These are phyloP conservation scores for Phaeomoniella chlamydospora DNA, from an alignment of 2,329 filamentous ascomycete genomes.

Conservation along the genomic window DNA sequence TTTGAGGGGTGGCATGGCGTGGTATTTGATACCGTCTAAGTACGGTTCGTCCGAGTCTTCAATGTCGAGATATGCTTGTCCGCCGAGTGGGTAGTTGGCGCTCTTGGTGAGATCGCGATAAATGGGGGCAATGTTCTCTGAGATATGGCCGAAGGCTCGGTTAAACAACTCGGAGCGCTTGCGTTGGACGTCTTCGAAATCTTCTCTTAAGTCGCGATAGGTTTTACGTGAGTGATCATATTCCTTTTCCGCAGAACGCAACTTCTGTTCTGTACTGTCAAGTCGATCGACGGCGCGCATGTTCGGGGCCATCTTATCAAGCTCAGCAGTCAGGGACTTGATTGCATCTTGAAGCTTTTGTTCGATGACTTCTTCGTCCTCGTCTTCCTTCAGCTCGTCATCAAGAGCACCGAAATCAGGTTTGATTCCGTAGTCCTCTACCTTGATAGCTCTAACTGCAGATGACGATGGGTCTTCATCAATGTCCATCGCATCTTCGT, in stretches of 20 bases:
- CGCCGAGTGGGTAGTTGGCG: constrained; percentile 83
- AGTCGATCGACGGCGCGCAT: constrained; percentile 90
- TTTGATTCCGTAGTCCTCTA: constrained; percentile 84
- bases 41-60: constrained; percentile 96
- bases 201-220: constrained; percentile 62
- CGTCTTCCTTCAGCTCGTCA: constrained; percentile 69
- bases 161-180: constrained; percentile 84
- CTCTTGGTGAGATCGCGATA: constrained; percentile 92
- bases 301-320: constrained; percentile 93
- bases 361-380: constrained; percentile 56
- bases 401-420: constrained; percentile 73
- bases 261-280: constrained; percentile 67
- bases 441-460: constrained; percentile 41
- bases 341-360: constrained; percentile 67
- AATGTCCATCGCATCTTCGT: constrained; percentile 84
- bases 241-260: constrained; percentile 73
- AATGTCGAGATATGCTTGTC: constrained; percentile 76
- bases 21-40: constrained; percentile 90
- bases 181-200: constrained; percentile 69
- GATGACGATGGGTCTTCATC: constrained; percentile 48
- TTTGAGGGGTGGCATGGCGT: constrained; percentile 96
- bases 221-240: constrained; percentile 70
- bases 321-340: constrained; percentile 54
- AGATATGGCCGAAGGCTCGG: constrained; percentile 88
- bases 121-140: constrained; percentile 81